Conservation (phyloP, 257 asterid species). For the Solanum peruvianum region DNA sequence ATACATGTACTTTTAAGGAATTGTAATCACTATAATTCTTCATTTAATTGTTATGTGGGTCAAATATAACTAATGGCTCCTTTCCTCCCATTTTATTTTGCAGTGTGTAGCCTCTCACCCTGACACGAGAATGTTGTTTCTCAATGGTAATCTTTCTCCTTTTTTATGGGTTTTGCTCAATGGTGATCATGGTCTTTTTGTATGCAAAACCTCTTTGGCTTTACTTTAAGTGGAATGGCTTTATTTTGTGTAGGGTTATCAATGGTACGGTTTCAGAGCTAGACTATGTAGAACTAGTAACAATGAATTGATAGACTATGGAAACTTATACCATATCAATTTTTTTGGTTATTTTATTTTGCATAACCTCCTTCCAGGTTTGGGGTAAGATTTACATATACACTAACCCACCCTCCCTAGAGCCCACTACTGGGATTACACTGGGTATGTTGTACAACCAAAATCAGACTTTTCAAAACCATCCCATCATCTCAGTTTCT, state of each 20-base stretch:
- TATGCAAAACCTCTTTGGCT: background rate
- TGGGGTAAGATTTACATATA: background rate
- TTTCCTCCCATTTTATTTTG: slow-evolving; percentile 1
- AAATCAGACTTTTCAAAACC: background rate
- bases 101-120: slow-evolving; percentile 99
- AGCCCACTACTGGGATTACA: background rate
- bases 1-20: background rate
- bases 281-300: background rate
- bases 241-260: background rate
- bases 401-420: background rate
- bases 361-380: background rate
- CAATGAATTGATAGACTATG: background rate
- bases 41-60: background rate
- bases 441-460: background rate
- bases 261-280: background rate
- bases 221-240: background rate
- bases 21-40: background rate
- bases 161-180: background rate
- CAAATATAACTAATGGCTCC: background rate
- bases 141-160: slow-evolving; percentile 42
- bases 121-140: slow-evolving; percentile 81
- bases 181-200: background rate
- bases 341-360: background rate
- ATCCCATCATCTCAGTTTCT: background rate
- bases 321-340: background rate